Percentiles rank a stretch among this genome's conserved stretches.
Conservation (phyloP, 495 filamentous ascomycete genomes). For the Durotheca rogersii region DNA sequence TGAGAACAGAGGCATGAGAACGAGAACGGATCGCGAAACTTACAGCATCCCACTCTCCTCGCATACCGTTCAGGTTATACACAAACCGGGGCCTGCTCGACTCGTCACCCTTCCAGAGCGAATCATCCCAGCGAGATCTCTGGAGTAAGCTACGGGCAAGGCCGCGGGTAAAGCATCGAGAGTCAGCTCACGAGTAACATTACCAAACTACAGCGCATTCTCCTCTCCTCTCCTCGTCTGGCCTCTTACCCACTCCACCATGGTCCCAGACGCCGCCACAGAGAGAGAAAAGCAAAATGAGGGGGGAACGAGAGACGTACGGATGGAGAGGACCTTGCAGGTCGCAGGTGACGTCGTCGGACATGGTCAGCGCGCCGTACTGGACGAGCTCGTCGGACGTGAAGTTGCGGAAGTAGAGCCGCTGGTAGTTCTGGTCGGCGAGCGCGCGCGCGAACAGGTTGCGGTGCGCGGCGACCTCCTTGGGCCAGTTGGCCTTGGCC, state of each 20-base stretch:
- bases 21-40: not conserved
- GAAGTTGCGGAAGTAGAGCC: slow-evolving; percentile 21
- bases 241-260: not conserved
- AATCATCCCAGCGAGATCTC: slow-evolving; percentile 2
- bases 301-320: too few relatives aligned
- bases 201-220: too few relatives aligned
- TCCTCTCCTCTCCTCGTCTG: too few relatives aligned
- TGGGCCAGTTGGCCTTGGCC: too few relatives aligned
- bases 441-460: slow-evolving; percentile 15
- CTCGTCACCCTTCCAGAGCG: not conserved
- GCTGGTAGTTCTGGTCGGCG: slow-evolving; percentile 39
- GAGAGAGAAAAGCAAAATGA: too few relatives aligned
- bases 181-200: not conserved
- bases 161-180: not conserved
- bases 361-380: slow-evolving; percentile 12
- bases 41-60: slow-evolving; percentile 29
- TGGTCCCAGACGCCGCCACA: not conserved
- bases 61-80: slow-evolving; percentile 34
- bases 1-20: too few relatives aligned
- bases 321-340: slow-evolving; percentile 23
- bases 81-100: slow-evolving; percentile 11
- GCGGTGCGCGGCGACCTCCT: slow-evolving; percentile 5
- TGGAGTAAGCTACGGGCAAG: slow-evolving; percentile 11
- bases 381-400: slow-evolving; percentile 39
- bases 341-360: slow-evolving; percentile 16